These are phyloP conservation scores for Postia placenta DNA, from an alignment of 768 basidiomycete species.

Conservation along the genomic window DNA sequence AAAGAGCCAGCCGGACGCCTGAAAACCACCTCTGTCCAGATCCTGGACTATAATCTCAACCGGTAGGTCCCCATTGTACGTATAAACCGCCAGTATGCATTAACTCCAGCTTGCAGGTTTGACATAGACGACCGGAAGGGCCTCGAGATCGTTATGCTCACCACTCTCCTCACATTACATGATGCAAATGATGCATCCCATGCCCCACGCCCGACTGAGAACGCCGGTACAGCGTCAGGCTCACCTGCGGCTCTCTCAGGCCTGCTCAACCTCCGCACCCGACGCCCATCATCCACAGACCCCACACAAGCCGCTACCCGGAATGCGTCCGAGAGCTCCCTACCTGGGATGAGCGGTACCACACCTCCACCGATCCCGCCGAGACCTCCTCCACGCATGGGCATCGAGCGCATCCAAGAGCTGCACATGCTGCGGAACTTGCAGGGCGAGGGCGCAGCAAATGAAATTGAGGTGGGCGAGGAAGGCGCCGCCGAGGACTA, in stretches of 20 bases:
- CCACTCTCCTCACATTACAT: constrained; percentile 70
- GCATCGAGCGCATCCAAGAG: constrained; percentile 66
- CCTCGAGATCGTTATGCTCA: constrained; percentile 75
- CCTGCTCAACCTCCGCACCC: constrained; percentile 1
- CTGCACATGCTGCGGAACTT: constrained; percentile 46
- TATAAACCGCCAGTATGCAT: background rate
- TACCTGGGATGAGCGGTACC: background rate
- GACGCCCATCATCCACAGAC: background rate
- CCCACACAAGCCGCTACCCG: background rate
- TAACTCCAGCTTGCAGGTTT: constrained; percentile 41
- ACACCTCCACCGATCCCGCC: constrained; percentile 29
- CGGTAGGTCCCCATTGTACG: constrained; percentile 36
- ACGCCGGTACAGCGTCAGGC: constrained; percentile 7
- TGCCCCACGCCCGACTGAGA: constrained; percentile 11
- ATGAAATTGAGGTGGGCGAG: constrained; percentile 65
- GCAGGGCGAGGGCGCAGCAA: constrained; percentile 50
- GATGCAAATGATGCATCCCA: constrained; percentile 60
- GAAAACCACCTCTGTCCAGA: constrained; percentile 62
- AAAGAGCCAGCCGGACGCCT: constrained; percentile 66
- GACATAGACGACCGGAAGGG: constrained; percentile 84
- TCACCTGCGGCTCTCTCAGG: background rate
- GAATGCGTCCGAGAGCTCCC: background rate
- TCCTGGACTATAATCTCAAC: constrained; percentile 82
- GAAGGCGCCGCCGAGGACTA: constrained; percentile 65
- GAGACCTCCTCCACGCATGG: constrained; percentile 53